Base-by-base conservation (phyloP, 192 early-diverging fungal species). In the Spinellus fusiger region DNA sequence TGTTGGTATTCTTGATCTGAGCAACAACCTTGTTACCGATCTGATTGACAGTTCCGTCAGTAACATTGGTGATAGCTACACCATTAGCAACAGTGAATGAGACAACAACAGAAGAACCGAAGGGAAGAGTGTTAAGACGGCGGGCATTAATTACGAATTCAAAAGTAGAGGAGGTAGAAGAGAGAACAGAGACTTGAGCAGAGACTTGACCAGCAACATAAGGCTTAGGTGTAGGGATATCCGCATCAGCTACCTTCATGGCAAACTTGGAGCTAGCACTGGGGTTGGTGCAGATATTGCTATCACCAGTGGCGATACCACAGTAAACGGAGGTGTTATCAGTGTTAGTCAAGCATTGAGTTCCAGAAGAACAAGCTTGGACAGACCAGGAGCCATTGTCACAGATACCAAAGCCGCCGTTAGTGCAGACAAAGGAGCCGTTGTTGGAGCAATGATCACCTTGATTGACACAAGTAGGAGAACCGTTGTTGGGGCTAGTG, bases 321-420 rank as follows among this genome's bases (percentile, higher is more conserved):
- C 56, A 44, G 65, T 71, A 78, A 1, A 80, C 63, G 1, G 72
- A 67, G 10, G 73, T 64, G 23, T 69, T 66, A 40, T 76, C 62
- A 1, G 73, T 72, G 1, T 69, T 76, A 26, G 73, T 48, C 32
- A 70, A 64, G 61, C 81, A 83, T 26, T 63, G 62, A 12, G 75
- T 76, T 18, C 79, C 77, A 4, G 70, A 27, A 2, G 72, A 67
- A 47, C 81, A 83, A 8, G 69, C 10, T 22, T 61, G 50, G 2
- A 74, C 49, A 16, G 68, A 64, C 81, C 81, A 83, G 8, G 27
- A 22, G 10, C 77, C 77, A n/a, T 70, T 54, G 25, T 71, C 49
- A 60, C 81, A 83, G 13, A 77, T 37, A 13, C 72, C 81, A 68
- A 68, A 79, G 10, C 54, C 59, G 16, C 54, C 54, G 25, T 77